A percentile compares a stretch with the other conserved stretches of the same genome.
phyloP scores from a whole-genome alignment of 345 rosid species.

The Angophora floribunda region DNA sequence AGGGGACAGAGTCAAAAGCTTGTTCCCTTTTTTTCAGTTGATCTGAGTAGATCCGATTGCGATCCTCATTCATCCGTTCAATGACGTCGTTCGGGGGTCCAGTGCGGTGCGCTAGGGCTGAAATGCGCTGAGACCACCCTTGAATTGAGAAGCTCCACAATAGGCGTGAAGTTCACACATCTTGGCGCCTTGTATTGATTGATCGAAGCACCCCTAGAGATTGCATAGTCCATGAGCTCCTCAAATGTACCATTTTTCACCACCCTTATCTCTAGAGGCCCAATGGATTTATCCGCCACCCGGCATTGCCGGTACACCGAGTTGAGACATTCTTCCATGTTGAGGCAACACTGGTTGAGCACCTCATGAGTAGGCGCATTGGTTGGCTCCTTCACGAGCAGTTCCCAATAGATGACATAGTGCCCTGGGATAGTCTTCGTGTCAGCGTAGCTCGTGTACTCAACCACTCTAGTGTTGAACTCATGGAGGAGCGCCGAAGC shows the following conservation, averaged over 20 bases:
- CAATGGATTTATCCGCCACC: slow-evolving; percentile 67
- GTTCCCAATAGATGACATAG: slow-evolving; percentile 79
- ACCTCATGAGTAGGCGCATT: slow-evolving; percentile 33
- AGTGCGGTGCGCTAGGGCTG: slow-evolving; percentile 57
- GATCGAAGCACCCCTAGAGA: slow-evolving; percentile 86
- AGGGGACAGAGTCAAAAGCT: not conserved
- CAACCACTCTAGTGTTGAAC: slow-evolving; percentile 54
- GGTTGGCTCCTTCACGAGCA: slow-evolving; percentile 28
- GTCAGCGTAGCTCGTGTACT: slow-evolving; percentile 81
- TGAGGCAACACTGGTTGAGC: slow-evolving; percentile 48
- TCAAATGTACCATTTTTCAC: slow-evolving; percentile 77
- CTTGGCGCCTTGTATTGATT: slow-evolving; percentile 90
- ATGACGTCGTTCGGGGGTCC: slow-evolving; percentile 50
- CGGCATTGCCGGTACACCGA: slow-evolving; percentile 77
- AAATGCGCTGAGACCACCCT: slow-evolving; percentile 56
- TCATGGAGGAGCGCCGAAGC: slow-evolving; percentile 32
- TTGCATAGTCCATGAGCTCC: slow-evolving; percentile 85
- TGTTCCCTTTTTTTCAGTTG: not conserved
- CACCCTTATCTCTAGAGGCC: slow-evolving; percentile 69
- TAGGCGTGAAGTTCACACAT: slow-evolving; percentile 71
- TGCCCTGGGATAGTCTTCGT: slow-evolving; percentile 75
- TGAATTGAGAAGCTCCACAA: slow-evolving; percentile 67
- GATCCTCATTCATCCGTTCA: not conserved
- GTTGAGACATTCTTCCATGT: slow-evolving; percentile 77
- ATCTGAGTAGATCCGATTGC: not conserved